These are phyloP conservation scores for Fragilariopsis cylindrus DNA, from an alignment of 108 stramenopile species.

Conservation along the genomic window DNA sequence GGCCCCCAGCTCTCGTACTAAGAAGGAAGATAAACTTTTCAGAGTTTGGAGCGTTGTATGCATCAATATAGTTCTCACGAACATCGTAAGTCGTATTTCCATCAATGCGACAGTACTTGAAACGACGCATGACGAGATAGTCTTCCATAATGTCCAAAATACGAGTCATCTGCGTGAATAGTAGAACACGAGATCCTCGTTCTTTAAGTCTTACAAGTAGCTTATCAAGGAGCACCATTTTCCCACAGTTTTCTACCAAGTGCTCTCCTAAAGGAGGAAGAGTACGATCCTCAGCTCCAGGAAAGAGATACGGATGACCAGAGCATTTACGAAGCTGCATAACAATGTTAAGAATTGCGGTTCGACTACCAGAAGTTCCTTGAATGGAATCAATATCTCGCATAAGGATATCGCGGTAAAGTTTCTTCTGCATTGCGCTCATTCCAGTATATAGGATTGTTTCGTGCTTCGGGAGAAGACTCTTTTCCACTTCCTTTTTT, in stretches of 20 bases:
- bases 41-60: conserved; percentile 88
- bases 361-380: conserved; percentile 65
- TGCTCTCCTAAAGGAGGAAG: conserved; percentile 89
- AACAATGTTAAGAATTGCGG: conserved; percentile 90
- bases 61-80: conserved; percentile 89
- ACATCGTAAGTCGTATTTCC: conserved; percentile 95
- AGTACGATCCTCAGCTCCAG: conserved; percentile 92
- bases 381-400: conserved; percentile 84
- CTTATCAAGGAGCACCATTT: conserved; percentile 90
- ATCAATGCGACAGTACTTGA: conserved; percentile 94
- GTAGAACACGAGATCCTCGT: conserved; percentile 89
- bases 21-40: conserved; percentile 90
- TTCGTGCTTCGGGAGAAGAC: conserved; percentile 90
- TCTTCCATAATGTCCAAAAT: conserved; percentile 96
- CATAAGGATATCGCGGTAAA: conserved; percentile 88
- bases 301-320: conserved; percentile 98
- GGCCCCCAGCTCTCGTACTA: conserved; percentile 82
- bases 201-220: conserved; percentile 82
- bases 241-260: conserved; percentile 86
- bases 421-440: conserved; percentile 90
- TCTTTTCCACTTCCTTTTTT: conserved; percentile 90
- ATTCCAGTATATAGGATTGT: conserved; percentile 90
- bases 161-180: conserved; percentile 98
- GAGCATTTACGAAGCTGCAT: conserved; percentile 99
- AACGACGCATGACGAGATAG: conserved; percentile 83